Evolutionary conservation across 257 asterid genomes (phyloP), one percentile per base, ranked within the genome.

Genomic region (Verbena officinalis): DNA sequence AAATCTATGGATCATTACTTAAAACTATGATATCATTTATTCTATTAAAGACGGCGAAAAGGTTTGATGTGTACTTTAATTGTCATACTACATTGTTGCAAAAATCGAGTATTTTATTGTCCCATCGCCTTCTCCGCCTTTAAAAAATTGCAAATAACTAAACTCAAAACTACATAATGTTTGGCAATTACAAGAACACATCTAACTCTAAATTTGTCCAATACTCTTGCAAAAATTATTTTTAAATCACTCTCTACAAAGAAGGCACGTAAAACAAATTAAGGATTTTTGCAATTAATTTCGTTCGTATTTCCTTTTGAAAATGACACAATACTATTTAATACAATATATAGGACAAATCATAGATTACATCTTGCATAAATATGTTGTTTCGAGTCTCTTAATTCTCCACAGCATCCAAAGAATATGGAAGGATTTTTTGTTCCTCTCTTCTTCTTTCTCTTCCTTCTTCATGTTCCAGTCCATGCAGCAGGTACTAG

Each of bases 361-460:
- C 15, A 63, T 4, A 49, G 30, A 22, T 55, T 67, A 48, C 9
- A 14, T 31, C 7, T 22, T 15, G 5, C 65, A 73, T 74, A 74
- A 55, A 22, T 74, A 44, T 62, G 53, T 10, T 19, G 33, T 38
- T 44, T 48, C 9, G 9, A 45, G 27, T 23, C 57, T 50, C 43
- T 42, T 19, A 9, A 36, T 36, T 4, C 7, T 34, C 42, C 9
- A 63, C 9, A 42, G 61, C 64, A 20, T 24, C 42, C 24, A 73
- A 54, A 53, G 44, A 39, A 36, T 31, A 75, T 75, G 80, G 52
- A 65, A 44, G 57, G 24, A 50, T 19, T 27, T 11, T 10, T 45
- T n/a, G 31, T 45, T 34, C 16, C 36, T 27, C 63, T 19, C 39
- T 1, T 48, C 39, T 1, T 48, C n/a, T 64, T 55, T 39, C 3